phyloP scores from a whole-genome alignment of 176 grass and related monocot species.

The Panicum miliaceum region DNA sequence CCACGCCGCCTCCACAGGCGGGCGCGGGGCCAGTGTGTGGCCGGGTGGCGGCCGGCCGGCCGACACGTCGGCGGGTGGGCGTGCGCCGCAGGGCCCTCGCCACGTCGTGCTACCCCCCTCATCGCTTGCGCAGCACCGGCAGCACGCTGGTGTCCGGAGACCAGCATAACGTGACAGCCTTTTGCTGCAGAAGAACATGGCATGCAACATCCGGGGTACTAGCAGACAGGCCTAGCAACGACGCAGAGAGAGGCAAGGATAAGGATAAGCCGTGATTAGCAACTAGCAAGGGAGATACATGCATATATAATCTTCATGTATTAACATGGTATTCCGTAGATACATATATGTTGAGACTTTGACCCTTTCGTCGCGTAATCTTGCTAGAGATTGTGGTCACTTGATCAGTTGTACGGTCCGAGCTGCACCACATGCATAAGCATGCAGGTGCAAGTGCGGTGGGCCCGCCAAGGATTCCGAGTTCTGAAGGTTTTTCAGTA shows the following conservation, averaged over 20 bases:
- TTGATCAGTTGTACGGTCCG: background rate
- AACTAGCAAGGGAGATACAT: too few relatives aligned
- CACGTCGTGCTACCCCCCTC: background rate
- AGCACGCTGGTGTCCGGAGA: background rate
- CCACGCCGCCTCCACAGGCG: constrained; percentile 37
- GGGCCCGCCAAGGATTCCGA: background rate
- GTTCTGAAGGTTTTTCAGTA: constrained; percentile 8
- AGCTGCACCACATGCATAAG: constrained; percentile 28
- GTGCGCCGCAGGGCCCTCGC: background rate
- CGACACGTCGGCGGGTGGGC: constrained; percentile 27
- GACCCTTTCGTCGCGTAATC: constrained; percentile 22
- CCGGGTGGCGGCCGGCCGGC: background rate
- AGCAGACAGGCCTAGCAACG: background rate
- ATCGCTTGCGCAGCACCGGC: background rate
- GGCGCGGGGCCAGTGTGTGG: constrained; percentile 13
- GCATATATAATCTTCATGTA: too few relatives aligned
- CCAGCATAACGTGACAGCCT: background rate
- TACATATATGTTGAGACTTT: too few relatives aligned
- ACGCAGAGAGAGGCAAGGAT: background rate
- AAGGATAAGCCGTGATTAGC: background rate
- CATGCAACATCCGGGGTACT: background rate
- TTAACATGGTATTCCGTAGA: too few relatives aligned
- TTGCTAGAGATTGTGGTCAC: constrained; percentile 22
- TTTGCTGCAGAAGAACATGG: background rate
- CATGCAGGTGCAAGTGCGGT: background rate